Base-by-base conservation (phyloP, 2,329 filamentous ascomycete genomes). In the Monilinia aucupariae region DNA sequence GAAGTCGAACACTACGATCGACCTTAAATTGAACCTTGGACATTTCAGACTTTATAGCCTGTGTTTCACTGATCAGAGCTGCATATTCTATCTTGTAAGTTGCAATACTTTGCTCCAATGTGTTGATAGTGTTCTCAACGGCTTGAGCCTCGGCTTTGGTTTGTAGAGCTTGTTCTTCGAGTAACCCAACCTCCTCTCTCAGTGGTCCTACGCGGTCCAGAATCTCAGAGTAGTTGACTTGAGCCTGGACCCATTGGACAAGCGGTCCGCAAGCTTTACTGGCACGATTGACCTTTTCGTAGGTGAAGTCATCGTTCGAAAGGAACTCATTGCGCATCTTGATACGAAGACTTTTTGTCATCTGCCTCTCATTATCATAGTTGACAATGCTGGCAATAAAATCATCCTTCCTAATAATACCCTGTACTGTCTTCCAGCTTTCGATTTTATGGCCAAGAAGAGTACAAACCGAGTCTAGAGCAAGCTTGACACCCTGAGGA, bases 331-430 rank as follows among this genome's bases (percentile, higher is more conserved):
- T 90, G 71, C 90, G 87, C 93, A 99, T 97, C 81, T 91, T 96
- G 69, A 85, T 80, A 56, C 94, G 85, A 69, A 94, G 82, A 32
- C 79, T 78, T 71, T 86, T 88, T 20, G 93, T 99, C 93, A 99
- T 97, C 76, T 94, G 89, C 74, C 82, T 87, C 76, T 94, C 92
- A 72, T 97, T 99, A 79, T 97, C 90, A 73, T 97, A 99, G 75
- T 91, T 92, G 75, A 97, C 90, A 72, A 99, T 99, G 77, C 91
- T 97, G 55, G 92, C 90, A 76, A 99, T 97, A 77, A 99, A 99
- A 74, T 97, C 93, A 72, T 97, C 94, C 63, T 86, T 86, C 71
- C 93, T 90, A 64, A 99, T 86, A 66, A 97, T 89, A 59, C 84
- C 87, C 75, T 96, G 90, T 65, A 97, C 91, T 15, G 85, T 87